Percentiles rank a stretch among this genome's conserved stretches.
phyloP scores from a whole-genome alignment of 768 basidiomycete species.

The Chiua virens region DNA sequence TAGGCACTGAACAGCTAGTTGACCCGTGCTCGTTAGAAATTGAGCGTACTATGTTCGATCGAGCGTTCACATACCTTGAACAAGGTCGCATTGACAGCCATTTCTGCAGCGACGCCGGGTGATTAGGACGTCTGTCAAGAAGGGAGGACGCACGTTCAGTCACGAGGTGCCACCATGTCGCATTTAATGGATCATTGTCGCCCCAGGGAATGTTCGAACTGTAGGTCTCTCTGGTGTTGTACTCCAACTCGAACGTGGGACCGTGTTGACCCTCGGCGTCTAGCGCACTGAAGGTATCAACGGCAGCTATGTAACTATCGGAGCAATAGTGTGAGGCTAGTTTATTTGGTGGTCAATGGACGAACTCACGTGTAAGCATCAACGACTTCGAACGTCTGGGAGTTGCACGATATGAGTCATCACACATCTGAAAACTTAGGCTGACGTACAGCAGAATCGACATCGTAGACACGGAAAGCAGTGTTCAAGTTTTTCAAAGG shows the following conservation, averaged over 20 bases:
- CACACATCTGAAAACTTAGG: neutral
- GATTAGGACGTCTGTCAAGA: neutral
- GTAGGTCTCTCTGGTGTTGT: constrained; percentile 68
- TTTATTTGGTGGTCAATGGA: constrained; percentile 46
- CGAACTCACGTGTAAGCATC: constrained; percentile 71
- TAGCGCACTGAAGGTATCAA: constrained; percentile 55
- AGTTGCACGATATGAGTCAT: constrained; percentile 1
- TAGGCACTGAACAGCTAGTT: constrained; percentile 61
- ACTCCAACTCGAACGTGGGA: constrained; percentile 63
- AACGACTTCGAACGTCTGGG: constrained; percentile 72
- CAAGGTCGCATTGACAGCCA: constrained; percentile 55
- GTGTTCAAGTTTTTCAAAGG: constrained; percentile 71
- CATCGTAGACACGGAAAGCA: constrained; percentile 58
- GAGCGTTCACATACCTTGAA: constrained; percentile 45
- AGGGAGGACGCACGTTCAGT: constrained; percentile 57
- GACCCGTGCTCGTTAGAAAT: neutral
- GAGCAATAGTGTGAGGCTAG: constrained; percentile 22
- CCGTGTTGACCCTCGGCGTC: constrained; percentile 69
- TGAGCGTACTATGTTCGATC: neutral
- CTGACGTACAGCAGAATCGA: constrained; percentile 52
- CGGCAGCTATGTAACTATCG: constrained; percentile 63
- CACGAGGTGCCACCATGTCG: constrained; percentile 81
- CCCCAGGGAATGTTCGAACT: constrained; percentile 59
- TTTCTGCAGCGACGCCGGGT: constrained; percentile 37
- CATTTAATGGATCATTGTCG: constrained; percentile 66